A percentile compares a stretch with the other conserved stretches of the same genome.
phyloP scores from a whole-genome alignment of 2,329 filamentous ascomycete species.

The Teratosphaeriaceae sp. region DNA sequence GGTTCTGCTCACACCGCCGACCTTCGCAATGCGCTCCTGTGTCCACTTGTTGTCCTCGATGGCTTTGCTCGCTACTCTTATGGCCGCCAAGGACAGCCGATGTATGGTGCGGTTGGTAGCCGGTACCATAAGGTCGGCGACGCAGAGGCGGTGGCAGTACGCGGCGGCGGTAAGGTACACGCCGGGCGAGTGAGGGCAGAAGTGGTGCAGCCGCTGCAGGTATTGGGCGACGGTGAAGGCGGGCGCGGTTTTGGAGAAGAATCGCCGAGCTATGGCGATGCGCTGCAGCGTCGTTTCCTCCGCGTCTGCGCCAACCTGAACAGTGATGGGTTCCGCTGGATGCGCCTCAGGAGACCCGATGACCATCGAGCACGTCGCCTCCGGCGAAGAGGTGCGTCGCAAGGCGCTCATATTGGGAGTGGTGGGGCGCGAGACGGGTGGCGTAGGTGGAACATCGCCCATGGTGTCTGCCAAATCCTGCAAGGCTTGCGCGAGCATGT shows the following conservation, averaged over 20 bases:
- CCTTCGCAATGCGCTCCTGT: conserved; percentile 74
- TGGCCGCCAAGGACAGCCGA: conserved; percentile 72
- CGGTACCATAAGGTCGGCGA: conserved; percentile 65
- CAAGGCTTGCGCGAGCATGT: conserved; percentile 59
- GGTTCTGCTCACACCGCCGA: conserved; percentile 76
- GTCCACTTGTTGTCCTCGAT: conserved; percentile 88
- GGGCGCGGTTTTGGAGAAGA: conserved; percentile 83
- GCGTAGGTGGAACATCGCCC: conserved; percentile 75
- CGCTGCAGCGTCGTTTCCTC: conserved; percentile 73
- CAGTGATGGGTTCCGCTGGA: conserved; percentile 40
- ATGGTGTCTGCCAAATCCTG: conserved; percentile 61
- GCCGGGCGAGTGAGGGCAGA: conserved; percentile 87
- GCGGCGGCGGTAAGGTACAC: conserved; percentile 85
- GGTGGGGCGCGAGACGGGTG: conserved; percentile 56
- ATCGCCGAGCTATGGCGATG: conserved; percentile 80
- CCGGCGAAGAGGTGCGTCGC: conserved; percentile 22
- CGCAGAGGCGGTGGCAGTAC: conserved; percentile 78
- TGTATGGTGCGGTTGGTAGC: conserved; percentile 83
- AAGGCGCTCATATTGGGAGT: conserved; percentile 48
- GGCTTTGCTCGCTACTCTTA: conserved; percentile 87
- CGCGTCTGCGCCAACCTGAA: conserved; percentile 54
- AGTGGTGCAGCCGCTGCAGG: conserved; percentile 76
- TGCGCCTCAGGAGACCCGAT: conserved; percentile 43
- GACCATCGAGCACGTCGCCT: conserved; percentile 1
- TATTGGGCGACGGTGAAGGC: conserved; percentile 80